Evolutionary conservation across 208 protist genomes (phyloP), one percentile per base, ranked within the genome.

Genomic region (Spongospora subterranea): DNA sequence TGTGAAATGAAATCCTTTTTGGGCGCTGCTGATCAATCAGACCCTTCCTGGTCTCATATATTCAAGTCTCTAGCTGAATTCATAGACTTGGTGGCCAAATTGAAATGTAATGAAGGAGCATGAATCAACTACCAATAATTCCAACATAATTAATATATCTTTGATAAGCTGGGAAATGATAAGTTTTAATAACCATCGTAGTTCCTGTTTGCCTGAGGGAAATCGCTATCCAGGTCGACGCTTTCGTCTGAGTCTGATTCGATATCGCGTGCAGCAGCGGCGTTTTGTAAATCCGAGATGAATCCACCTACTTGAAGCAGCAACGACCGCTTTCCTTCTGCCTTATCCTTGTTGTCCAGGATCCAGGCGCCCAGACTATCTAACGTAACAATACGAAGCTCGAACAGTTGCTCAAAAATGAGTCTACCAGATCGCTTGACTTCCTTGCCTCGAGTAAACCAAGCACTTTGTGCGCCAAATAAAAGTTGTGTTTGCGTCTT

Each of bases 161-260:
- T 60, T 29, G 24, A 29, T 60, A 29, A 60, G 13, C 6, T 24
- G 24, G 50, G 50, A 24, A 29, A 29, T 60, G 6, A 24, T 6
- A 60, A 60, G 6, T 24, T 60, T 60, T 60, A 60, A 60, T 60
- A 60, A 60, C 24, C 50, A 60, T 82, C 71, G 35, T 82, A 82
- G 40, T 82, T 82, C 35, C 71, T 35, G n/a, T 82, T 82, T 40
- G 71, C 71, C n/a, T 82, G 71, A 40, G 71, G 71, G n/a, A 82
- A 82, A 35, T 82, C 71, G n/a, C 71, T n/a, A n/a, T 43, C 40
- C n/a, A 82, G 71, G 35, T 82, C 71, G 40, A 82, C 71, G 40
- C 71, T 82, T 6, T 82, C 71, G 35, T 82, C 71, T 6, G 71
- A 82, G 13, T 82, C 71, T 6, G 71, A 82, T 13, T 35, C 71